Percentiles rank a stretch among this genome's conserved stretches.
Conservation (phyloP, 768 basidiomycete species). For the Phylloporus scabripes region DNA sequence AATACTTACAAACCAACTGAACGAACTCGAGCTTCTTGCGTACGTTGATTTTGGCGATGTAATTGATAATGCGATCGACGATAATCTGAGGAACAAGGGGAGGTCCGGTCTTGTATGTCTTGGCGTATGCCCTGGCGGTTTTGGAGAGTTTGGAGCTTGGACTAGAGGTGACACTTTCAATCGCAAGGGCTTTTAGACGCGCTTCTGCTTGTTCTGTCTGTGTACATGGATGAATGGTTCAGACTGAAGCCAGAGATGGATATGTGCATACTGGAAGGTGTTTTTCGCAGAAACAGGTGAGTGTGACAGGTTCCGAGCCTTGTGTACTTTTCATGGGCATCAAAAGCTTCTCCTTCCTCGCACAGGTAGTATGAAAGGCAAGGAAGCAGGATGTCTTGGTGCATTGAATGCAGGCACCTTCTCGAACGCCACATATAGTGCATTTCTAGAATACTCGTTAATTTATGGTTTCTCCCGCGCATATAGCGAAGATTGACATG, state of each 20-base stretch:
- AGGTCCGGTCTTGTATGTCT: slow-evolving; percentile 87
- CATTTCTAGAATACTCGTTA: slow-evolving; percentile 43
- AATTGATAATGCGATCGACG: slow-evolving; percentile 70
- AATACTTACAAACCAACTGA: slow-evolving; percentile 78
- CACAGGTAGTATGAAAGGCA: slow-evolving; percentile 95
- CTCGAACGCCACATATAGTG: slow-evolving; percentile 51
- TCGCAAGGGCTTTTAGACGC: slow-evolving; percentile 51
- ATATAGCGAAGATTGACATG: slow-evolving; percentile 6
- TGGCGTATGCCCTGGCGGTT: slow-evolving; percentile 84
- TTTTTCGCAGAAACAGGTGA: slow-evolving; percentile 83
- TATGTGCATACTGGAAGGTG: slow-evolving; percentile 72
- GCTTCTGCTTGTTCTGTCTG: slow-evolving; percentile 68
- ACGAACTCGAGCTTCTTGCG: slow-evolving; percentile 77
- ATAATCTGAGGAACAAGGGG: slow-evolving; percentile 87
- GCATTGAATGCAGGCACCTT: slow-evolving; percentile 95
- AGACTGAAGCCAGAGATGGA: neutral
- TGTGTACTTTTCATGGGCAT: slow-evolving; percentile 83
- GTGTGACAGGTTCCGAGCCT: slow-evolving; percentile 63
- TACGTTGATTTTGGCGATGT: slow-evolving; percentile 63
- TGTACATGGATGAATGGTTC: neutral
- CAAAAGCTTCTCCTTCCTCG: slow-evolving; percentile 76
- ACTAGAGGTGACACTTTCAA: slow-evolving; percentile 36
- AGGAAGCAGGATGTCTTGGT: slow-evolving; percentile 84
- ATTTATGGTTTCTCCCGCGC: neutral
- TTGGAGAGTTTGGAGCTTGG: slow-evolving; percentile 53